Conservation (phyloP, 495 filamentous ascomycete genomes). For the Neurospora sp. region DNA sequence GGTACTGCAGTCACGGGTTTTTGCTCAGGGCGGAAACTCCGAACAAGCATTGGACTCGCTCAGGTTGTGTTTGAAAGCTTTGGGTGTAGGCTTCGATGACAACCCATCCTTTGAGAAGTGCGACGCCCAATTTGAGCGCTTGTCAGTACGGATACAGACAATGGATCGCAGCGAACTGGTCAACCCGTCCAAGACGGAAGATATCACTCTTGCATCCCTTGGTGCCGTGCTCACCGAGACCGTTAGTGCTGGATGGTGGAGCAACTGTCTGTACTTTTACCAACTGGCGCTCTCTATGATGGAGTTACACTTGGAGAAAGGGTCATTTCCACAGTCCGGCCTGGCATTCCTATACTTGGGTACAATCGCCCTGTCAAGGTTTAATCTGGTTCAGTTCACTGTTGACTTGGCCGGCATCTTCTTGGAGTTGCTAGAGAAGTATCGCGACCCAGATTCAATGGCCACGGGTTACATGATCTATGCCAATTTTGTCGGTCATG, state of each 20-base stretch:
- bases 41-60: slow-evolving; percentile 56
- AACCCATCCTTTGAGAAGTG: slow-evolving; percentile 63
- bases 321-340: slow-evolving; percentile 62
- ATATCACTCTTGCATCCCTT: slow-evolving; percentile 50
- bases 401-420: slow-evolving; percentile 53
- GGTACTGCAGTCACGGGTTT: slow-evolving; percentile 68
- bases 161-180: slow-evolving; percentile 47
- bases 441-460: slow-evolving; percentile 57
- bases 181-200: slow-evolving; percentile 38
- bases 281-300: slow-evolving; percentile 63
- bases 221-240: slow-evolving; percentile 70
- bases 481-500: slow-evolving; percentile 62
- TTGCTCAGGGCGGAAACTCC: slow-evolving; percentile 61
- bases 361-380: slow-evolving; percentile 61
- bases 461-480: slow-evolving; percentile 64
- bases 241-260: slow-evolving; percentile 75
- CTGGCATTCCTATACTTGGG: slow-evolving; percentile 68
- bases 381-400: slow-evolving; percentile 62
- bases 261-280: slow-evolving; percentile 64
- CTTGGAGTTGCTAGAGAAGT: slow-evolving; percentile 55
- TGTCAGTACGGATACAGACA: slow-evolving; percentile 49
- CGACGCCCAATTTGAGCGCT: slow-evolving; percentile 55
- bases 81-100: slow-evolving; percentile 55
- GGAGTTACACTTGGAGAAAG: slow-evolving; percentile 53
- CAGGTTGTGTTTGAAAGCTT: slow-evolving; percentile 53